A percentile compares a stretch with the other conserved stretches of the same genome.
Evolutionary conservation across 768 basidiomycete genomes (phyloP).

Genomic region (Fomitopsis pulvina): DNA sequence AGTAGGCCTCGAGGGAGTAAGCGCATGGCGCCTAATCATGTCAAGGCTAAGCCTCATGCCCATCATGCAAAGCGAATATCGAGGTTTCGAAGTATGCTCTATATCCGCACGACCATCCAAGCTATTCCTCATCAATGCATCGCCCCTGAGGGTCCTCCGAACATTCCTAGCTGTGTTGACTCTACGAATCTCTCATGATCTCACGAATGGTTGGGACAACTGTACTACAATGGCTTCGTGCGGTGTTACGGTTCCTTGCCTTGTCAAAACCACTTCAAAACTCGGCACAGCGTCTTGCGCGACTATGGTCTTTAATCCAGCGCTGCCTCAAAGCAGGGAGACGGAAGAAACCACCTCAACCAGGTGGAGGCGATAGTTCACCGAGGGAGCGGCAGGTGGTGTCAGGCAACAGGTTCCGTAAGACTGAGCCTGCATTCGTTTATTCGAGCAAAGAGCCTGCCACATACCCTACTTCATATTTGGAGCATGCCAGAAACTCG

Average conservation of each 20-base stretch:
- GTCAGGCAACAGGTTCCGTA: too few species aligned
- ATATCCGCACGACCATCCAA: neutral
- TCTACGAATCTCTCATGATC: neutral
- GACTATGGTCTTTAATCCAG: constrained; percentile 5
- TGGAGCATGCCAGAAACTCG: constrained; percentile 4
- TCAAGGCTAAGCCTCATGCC: too few species aligned
- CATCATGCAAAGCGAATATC: too few species aligned
- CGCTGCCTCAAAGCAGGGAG: neutral
- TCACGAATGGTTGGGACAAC: neutral
- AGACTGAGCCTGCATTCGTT: neutral
- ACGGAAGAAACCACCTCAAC: neutral
- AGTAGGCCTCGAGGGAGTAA: too few species aligned
- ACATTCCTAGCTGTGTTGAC: neutral
- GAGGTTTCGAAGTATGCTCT: too few species aligned
- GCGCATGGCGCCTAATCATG: too few species aligned
- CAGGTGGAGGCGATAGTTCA: neutral
- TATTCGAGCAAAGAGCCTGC: constrained; percentile 12
- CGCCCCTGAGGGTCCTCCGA: neutral
- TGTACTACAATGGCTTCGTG: constrained; percentile 3
- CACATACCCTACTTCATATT: constrained; percentile 2
- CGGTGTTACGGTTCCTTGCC: constrained; percentile 2
- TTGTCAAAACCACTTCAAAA: neutral
- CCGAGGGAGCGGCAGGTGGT: neutral
- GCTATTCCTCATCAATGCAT: neutral
- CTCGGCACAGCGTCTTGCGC: neutral